Base-by-base conservation (phyloP, 495 filamentous ascomycete genomes). In the Parathielavia hyrcaniae region DNA sequence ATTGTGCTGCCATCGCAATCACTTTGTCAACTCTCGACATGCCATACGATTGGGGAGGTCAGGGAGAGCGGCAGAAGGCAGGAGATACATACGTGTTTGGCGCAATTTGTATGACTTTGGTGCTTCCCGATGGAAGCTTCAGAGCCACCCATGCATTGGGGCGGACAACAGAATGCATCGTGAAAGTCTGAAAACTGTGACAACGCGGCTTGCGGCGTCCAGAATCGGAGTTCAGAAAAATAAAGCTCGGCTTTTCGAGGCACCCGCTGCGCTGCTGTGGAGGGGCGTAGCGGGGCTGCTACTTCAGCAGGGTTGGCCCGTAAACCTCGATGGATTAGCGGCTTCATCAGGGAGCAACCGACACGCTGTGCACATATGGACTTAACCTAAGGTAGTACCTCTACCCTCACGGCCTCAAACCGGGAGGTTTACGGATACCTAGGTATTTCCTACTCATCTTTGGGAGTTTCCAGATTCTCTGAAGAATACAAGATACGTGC, bases 81-180 rank as follows among this genome's bases (percentile, higher is more conserved):
- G 12, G 49, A 38, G 16, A 34, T 23, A 84, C 88, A 64, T 82
- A 91, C 88, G 85, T 87, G 75, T 91, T 83, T n/a, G 87, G 87
- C 40, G 77, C 66, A 10, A 90, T 71, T 62, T 87, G 79, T 8
- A 85, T 60, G 30, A 90, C 75, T 64, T 83, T 85, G 10, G 81
- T 75, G 34, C 76, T 70, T 22, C 83, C 86, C 10, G 87, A 90
- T 5, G 87, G 86, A 1, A 91, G 78, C 51, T 82, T 79, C 17
- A 93, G 67, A 14, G 76, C 83, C 54, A 89, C 80, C 69, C 81
- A 83, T 41, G 82, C 75, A 61, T 86, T 75, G 12, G 88, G 84
- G 41, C 75, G 76, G 59, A 92, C 77, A 39, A 77, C 51, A 35
- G 73, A 72, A 57, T 76, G 68, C 79, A 78, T 78, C 20, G 57